These are phyloP conservation scores for Paulownia fortunei DNA, from an alignment of 257 asterid species.

Conservation along the genomic window DNA sequence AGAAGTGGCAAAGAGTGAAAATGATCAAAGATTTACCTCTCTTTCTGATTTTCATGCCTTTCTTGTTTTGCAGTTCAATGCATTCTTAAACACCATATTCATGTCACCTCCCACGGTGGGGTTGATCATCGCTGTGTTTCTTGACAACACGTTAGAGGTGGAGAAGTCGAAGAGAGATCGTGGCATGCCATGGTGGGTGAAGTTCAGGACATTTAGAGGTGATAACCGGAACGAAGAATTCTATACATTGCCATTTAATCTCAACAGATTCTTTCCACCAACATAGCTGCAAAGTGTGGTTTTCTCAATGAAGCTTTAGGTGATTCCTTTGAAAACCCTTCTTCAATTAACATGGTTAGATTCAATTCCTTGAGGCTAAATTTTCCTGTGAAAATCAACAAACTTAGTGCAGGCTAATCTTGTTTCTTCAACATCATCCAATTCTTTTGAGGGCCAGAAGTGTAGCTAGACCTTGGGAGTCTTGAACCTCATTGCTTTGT, in stretches of 20 bases:
- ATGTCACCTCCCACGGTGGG: conserved; percentile 90
- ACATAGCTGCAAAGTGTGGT: conserved; percentile 47
- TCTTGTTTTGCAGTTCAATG: conserved; percentile 80
- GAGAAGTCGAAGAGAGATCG: conserved; percentile 92
- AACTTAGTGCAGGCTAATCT: conserved; percentile 41
- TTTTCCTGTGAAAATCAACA: conserved; percentile 30
- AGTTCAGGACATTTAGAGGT: conserved; percentile 92
- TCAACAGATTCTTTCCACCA: conserved; percentile 96
- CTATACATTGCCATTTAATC: conserved; percentile 93
- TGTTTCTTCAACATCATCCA: conserved; percentile 32
- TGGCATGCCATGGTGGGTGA: conserved; percentile 99
- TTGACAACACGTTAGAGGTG: conserved; percentile 94
- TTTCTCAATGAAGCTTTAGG: neutral
- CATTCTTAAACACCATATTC: conserved; percentile 85
- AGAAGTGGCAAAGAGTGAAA: neutral
- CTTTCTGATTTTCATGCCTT: neutral
- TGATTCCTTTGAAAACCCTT: conserved; percentile 18
- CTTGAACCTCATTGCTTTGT: too few species aligned
- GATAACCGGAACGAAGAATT: conserved; percentile 94
- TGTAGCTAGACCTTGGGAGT: conserved; percentile 22
- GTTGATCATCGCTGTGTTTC: conserved; percentile 78
- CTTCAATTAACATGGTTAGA: conserved; percentile 36
- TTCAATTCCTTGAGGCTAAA: conserved; percentile 31
- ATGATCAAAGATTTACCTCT: neutral
- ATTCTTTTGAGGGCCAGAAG: conserved; percentile 37